These are phyloP conservation scores for Aquilaria yunnanensis DNA, from an alignment of 345 rosid species.

Conservation along the genomic window DNA sequence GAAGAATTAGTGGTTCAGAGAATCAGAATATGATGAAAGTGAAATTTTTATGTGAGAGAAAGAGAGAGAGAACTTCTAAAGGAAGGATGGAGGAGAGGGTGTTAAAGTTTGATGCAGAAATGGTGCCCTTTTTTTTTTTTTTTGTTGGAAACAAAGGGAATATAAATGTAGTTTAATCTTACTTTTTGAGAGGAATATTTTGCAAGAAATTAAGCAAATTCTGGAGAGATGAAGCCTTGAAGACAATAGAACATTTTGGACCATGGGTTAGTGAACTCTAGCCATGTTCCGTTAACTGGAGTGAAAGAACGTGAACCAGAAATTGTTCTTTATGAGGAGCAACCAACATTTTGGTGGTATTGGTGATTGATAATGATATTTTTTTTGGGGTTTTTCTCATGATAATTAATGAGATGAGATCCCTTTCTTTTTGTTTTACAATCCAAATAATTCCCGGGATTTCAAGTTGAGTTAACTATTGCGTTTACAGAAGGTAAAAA, in stretches of 20 bases:
- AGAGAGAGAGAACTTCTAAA: conserved; percentile 9
- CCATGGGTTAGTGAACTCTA: neutral
- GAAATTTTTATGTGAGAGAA: neutral
- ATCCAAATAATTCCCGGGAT: neutral
- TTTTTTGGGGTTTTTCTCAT: too few relatives aligned
- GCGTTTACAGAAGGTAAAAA: neutral
- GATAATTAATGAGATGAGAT: neutral
- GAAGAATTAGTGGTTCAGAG: conserved; percentile 18
- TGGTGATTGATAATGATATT: conserved; percentile 20
- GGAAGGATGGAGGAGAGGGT: neutral
- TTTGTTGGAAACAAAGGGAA: too few relatives aligned
- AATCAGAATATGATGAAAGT: conserved; percentile 19
- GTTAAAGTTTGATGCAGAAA: neutral
- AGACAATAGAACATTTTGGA: neutral
- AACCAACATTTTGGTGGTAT: conserved; percentile 16
- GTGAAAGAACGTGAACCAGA: conserved; percentile 7
- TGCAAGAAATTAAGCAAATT: neutral
- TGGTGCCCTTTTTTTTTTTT: too few relatives aligned
- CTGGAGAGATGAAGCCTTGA: neutral
- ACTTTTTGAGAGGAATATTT: too few relatives aligned
- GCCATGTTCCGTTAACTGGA: neutral
- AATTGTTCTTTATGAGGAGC: conserved; percentile 18
- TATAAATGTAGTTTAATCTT: too few relatives aligned
- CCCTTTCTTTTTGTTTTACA: neutral
- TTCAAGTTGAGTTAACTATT: neutral